A percentile compares a stretch with the other conserved stretches of the same genome.
Evolutionary conservation across 2,329 filamentous ascomycete species (phyloP).

Genomic region (Ceratocystis alfenasii): DNA sequence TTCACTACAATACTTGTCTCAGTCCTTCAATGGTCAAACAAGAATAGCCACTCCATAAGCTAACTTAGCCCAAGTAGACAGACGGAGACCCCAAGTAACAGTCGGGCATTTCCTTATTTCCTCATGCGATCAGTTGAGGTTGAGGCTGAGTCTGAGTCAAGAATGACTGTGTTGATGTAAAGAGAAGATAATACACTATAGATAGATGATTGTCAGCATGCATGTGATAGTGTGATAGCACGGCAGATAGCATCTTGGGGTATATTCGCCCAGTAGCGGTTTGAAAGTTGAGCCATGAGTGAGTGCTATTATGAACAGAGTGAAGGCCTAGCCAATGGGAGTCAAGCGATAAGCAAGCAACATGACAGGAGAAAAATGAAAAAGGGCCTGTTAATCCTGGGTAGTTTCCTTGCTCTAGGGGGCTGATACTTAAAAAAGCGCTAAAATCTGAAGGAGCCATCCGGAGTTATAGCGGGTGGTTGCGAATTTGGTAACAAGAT

Average conservation of each 20-base stretch:
- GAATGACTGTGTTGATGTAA: not conserved
- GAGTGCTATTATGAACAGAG: conserved; percentile 12
- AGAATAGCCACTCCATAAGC: too few species aligned
- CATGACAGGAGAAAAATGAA: not conserved
- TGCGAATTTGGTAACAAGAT: not conserved
- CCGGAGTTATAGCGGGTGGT: not conserved
- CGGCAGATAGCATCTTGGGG: not conserved
- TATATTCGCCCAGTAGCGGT: not conserved
- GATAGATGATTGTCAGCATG: not conserved
- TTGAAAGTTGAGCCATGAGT: not conserved
- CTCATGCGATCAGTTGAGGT: not conserved
- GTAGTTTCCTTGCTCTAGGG: not conserved
- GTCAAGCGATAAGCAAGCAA: conserved; percentile 15
- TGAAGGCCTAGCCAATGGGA: conserved; percentile 7
- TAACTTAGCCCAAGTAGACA: too few species aligned
- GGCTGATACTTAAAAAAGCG: not conserved
- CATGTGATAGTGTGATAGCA: not conserved
- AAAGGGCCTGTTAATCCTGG: not conserved
- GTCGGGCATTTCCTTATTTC: not conserved
- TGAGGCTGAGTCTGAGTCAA: not conserved
- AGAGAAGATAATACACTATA: too few species aligned
- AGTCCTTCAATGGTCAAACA: too few species aligned
- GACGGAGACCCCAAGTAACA: not conserved
- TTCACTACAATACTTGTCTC: too few species aligned
- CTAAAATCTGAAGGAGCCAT: not conserved